Evolutionary conservation across 2,329 filamentous ascomycete species (phyloP).

Genomic region (Ophiostoma piceae): DNA sequence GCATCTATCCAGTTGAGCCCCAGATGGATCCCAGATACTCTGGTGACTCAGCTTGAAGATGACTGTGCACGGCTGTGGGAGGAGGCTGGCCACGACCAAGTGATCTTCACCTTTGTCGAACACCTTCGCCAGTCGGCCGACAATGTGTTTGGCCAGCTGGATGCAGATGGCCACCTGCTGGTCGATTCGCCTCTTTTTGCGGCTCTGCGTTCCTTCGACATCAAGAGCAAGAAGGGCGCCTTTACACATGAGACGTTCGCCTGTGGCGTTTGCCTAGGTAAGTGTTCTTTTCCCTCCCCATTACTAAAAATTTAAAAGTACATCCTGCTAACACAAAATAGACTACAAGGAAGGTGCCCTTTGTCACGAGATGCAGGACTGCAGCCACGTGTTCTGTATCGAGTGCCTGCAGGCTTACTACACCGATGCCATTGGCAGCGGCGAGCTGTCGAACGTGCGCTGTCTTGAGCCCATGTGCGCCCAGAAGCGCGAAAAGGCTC

Average conservation of each 20-base stretch:
- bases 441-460: constrained; percentile 70
- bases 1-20: constrained; percentile 46
- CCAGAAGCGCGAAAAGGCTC: constrained; percentile 47
- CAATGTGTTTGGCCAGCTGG: constrained; percentile 54
- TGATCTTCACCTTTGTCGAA: constrained; percentile 60
- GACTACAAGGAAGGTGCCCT: constrained; percentile 83
- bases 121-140: constrained; percentile 55
- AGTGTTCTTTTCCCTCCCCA: constrained; percentile 24
- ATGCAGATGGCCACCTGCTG: constrained; percentile 44
- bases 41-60: constrained; percentile 46
- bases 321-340: constrained; percentile 27
- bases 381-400: constrained; percentile 85
- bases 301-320: background rate
- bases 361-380: constrained; percentile 78
- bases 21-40: constrained; percentile 50
- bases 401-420: constrained; percentile 88
- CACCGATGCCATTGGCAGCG: constrained; percentile 78
- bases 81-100: constrained; percentile 53
- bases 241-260: constrained; percentile 84
- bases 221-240: constrained; percentile 62
- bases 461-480: constrained; percentile 78
- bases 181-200: constrained; percentile 58
- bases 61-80: constrained; percentile 56
- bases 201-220: constrained; percentile 70
- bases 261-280: constrained; percentile 75